Base-by-base conservation (phyloP, 1,139 yeast genomes). In the Suhomyces maxii region DNA sequence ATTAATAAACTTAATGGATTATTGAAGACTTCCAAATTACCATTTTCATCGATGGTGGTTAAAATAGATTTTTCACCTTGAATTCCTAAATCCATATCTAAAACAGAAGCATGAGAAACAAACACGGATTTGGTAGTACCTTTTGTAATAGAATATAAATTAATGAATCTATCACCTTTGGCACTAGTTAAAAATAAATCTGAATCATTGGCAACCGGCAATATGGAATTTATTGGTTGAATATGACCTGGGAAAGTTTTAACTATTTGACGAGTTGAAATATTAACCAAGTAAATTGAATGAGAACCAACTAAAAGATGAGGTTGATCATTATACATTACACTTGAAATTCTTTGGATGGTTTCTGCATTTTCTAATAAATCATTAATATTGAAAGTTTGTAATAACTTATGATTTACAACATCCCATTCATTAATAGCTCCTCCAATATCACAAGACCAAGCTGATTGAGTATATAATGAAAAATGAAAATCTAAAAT, bases 161-260 rank as follows among this genome's bases (percentile, higher is more conserved):
- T 89, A 55, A 89, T 74, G 61, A 88, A 89, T 56, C 97, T 77
- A 63, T 90, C 97, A 50, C 82, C 83, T 34, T 69, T 70, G 1
- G 97, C 95, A 48, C 86, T 81, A 1, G 93, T 82, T 45, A 87
- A 61, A 53, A 87, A 78, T 37, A 70, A 65, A 42, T 76, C 82
- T 7, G 68, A 60, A 41, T 71, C 64, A 6, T 40, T 41, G 2
- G 63, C 55, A 12, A 78, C 61, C 7, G 77, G 65, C 31, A 72
- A 47, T 18, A 82, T 68, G 10, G 81, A 61, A 52, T 71, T 76
- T 36, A 87, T 75, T 3, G 88, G 83, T 33, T 87, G 79, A 32
- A 87, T 79, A 60, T 88, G 95, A 14, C 89, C 93, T 0, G 95
- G 90, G 59, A 79, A 82, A 1, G 83, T 75, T 53, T 68, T 69